Base-by-base conservation (phyloP, 2,329 filamentous ascomycete genomes). In the Botrytis byssoidea region DNA sequence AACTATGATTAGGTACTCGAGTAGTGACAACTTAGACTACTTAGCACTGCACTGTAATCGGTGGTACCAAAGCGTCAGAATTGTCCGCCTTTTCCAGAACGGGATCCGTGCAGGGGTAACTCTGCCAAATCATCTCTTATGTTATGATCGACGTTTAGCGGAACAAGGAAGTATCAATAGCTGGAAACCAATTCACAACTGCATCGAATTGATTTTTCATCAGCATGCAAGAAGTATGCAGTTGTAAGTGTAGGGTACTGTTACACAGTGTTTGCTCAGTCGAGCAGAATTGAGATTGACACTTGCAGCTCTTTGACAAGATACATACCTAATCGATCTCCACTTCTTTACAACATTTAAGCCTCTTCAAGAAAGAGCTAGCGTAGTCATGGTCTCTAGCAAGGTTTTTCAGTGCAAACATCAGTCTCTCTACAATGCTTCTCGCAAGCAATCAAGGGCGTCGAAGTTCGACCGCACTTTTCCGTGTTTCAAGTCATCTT, bases 401-500 rank as follows among this genome's bases (percentile, higher is more conserved):
- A 55, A 51, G 25, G 51, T 18, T 55, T 48, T 25, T 59, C 63
- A 72, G 40, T 60, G 71, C 51, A 68, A 59, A 35, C 44, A 37
- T 60, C 71, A 40, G 16, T n/a, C 35, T 55, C 32, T 37, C 51
- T 40, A 46, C 9, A n/a, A 29, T 37, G 32, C 65, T 68, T 40
- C 65, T 51, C 51, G 35, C 46, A 40, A 55, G 46, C 35, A 42
- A 37, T 22, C 1, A 55, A 68, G 46, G 25, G 46, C 35, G n/a
- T n/a, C 51, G 51, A 57, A 57, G 51, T 57, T 57, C 46, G 25
- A 68, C 46, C 37, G 42, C 25, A 55, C 46, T 55, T 55, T 55
- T 40, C 51, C n/a, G 46, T 67, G 61, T 73, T 46, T 70, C 66
- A 70, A 35, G 66, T 46, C n/a, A 18, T 48, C 37, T 70, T 73